Conservation (phyloP, 805 yeast genomes). For the Kluyveromyces aestuarii region DNA sequence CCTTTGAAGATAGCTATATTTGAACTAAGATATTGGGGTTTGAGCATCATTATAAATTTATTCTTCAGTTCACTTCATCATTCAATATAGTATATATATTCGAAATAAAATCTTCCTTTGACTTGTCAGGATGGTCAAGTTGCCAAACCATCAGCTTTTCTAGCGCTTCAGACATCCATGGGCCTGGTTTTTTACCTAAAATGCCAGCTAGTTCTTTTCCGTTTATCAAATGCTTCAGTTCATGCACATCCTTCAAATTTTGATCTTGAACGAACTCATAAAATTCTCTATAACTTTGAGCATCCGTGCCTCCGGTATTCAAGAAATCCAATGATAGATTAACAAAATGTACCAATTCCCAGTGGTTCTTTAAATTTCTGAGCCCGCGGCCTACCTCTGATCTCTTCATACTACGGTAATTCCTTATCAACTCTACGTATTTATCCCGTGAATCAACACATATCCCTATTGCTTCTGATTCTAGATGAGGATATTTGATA, state of each 20-base stretch:
- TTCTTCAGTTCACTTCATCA: background rate
- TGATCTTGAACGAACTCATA: constrained; percentile 18
- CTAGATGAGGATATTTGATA: constrained; percentile 50
- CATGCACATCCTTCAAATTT: constrained; percentile 23
- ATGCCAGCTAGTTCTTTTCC: constrained; percentile 57
- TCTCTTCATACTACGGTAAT: constrained; percentile 31
- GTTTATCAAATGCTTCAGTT: constrained; percentile 57
- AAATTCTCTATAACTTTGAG: constrained; percentile 28
- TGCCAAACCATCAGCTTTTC: constrained; percentile 63
- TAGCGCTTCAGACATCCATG: constrained; percentile 64
- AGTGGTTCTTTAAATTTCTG: constrained; percentile 43
- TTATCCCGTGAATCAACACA: constrained; percentile 30
- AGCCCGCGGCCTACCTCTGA: constrained; percentile 55
- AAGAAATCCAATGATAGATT: constrained; percentile 15
- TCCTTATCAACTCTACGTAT: constrained; percentile 22
- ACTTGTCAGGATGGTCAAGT: constrained; percentile 55
- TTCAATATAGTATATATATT: background rate
- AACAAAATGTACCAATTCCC: constrained; percentile 38
- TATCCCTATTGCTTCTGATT: constrained; percentile 41
- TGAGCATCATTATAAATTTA: background rate
- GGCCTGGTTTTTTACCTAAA: constrained; percentile 64
- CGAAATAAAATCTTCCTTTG: constrained; percentile 43
- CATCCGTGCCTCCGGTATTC: constrained; percentile 8
- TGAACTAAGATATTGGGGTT: too few species aligned
- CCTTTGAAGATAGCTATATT: background rate